phyloP scores from a whole-genome alignment of 805 yeast species.

The Wilhelminamyces savonicus region DNA sequence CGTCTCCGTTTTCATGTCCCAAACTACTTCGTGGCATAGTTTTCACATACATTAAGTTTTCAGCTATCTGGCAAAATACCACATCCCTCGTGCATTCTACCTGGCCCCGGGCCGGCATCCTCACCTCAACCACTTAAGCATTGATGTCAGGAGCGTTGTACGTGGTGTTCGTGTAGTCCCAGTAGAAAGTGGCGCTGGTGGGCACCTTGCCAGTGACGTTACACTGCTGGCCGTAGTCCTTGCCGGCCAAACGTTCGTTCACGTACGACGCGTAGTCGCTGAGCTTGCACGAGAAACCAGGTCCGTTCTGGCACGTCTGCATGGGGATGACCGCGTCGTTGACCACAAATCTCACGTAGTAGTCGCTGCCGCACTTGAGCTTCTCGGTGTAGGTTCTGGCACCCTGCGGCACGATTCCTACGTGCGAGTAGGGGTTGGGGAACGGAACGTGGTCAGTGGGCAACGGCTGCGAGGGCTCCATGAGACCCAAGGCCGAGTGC shows the following conservation, averaged over 20 bases:
- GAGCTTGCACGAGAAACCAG: constrained; percentile 38
- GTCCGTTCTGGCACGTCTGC: constrained; percentile 28
- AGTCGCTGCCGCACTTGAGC: constrained; percentile 20
- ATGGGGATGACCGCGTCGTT: constrained; percentile 37
- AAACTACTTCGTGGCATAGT: too few relatives aligned
- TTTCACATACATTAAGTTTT: too few relatives aligned
- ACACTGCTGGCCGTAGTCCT: constrained; percentile 17
- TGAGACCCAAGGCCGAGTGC: constrained; percentile 59
- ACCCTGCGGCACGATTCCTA: constrained; percentile 34
- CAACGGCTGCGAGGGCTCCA: constrained; percentile 36
- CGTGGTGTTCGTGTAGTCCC: constrained; percentile 28
- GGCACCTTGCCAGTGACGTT: constrained; percentile 13
- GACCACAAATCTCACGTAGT: constrained; percentile 32
- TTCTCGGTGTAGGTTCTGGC: constrained; percentile 35
- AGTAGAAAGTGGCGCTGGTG: constrained; percentile 28
- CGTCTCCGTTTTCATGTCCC: too few relatives aligned
- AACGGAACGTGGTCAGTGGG: constrained; percentile 43
- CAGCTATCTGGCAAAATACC: too few relatives aligned
- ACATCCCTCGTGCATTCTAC: too few relatives aligned
- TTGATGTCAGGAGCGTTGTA: constrained; percentile 21
- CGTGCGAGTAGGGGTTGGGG: constrained; percentile 40
- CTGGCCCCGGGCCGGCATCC: too few relatives aligned
- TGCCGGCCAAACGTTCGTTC: constrained; percentile 18
- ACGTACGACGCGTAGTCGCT: constrained; percentile 26
- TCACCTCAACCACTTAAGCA: too few relatives aligned